A percentile compares a stretch with the other conserved stretches of the same genome.
These are phyloP conservation scores for Macaranga tanarius DNA, from an alignment of 441 rosid species.

Conservation along the genomic window DNA sequence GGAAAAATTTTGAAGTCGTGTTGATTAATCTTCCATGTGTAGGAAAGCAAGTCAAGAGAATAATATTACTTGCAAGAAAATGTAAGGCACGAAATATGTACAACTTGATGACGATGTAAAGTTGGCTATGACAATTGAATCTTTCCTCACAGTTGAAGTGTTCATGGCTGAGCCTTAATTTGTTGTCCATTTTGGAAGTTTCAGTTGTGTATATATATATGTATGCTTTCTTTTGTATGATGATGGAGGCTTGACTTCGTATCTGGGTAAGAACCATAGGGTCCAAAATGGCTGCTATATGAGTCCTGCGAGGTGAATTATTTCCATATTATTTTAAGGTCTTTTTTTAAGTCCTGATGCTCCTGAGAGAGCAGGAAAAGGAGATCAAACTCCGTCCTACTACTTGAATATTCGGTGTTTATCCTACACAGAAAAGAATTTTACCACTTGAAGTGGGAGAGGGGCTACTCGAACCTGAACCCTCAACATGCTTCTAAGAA, in stretches of 20 bases:
- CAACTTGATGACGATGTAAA: too few relatives aligned
- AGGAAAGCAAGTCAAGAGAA: not conserved
- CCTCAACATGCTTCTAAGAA: too few relatives aligned
- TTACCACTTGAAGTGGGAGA: too few relatives aligned
- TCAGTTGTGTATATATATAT: too few relatives aligned
- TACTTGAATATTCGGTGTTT: too few relatives aligned
- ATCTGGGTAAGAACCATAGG: not conserved
- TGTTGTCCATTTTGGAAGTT: not conserved
- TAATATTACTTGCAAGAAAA: not conserved
- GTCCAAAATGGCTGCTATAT: constrained; percentile 1
- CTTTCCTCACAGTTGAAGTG: not conserved
- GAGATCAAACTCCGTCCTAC: too few relatives aligned
- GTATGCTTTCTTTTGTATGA: not conserved
- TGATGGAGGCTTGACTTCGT: not conserved
- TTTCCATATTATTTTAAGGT: too few relatives aligned
- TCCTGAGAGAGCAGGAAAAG: too few relatives aligned
- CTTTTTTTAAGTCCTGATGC: too few relatives aligned
- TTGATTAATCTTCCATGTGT: not conserved
- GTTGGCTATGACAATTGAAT: not conserved
- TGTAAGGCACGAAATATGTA: not conserved
- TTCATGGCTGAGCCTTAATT: not conserved
- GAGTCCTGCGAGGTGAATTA: too few relatives aligned
- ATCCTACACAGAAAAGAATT: too few relatives aligned
- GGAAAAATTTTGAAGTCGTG: not conserved
- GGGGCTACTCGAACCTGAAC: too few relatives aligned